phyloP scores from a whole-genome alignment of 495 filamentous ascomycete genomes.

The Penicillium bialowiezense region DNA sequence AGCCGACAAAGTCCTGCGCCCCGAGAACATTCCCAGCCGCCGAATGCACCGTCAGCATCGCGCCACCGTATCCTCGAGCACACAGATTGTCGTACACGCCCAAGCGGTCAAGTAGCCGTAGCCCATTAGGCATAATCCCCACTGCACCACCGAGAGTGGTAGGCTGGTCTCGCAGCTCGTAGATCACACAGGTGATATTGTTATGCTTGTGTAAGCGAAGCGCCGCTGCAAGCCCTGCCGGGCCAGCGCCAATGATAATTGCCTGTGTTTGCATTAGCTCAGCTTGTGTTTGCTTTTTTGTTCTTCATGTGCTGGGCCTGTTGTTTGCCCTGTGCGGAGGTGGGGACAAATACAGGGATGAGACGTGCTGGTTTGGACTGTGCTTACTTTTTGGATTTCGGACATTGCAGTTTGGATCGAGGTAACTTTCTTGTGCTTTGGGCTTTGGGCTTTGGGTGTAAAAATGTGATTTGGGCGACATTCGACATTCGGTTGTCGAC shows the following conservation, averaged over 20 bases:
- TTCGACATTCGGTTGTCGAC: background rate
- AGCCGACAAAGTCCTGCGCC: conserved; percentile 15
- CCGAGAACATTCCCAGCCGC: conserved; percentile 23
- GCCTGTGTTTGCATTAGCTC: conserved; percentile 7
- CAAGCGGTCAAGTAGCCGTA: conserved; percentile 42
- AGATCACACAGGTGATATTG: conserved; percentile 25
- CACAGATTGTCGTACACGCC: conserved; percentile 30
- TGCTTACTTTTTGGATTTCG: conserved; percentile 11
- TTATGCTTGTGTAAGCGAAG: conserved; percentile 27
- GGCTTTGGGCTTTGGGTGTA: background rate
- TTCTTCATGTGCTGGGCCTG: too few relatives aligned
- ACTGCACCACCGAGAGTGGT: conserved; percentile 46
- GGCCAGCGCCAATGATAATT: conserved; percentile 59
- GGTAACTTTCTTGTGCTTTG: background rate
- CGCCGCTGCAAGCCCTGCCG: conserved; percentile 28
- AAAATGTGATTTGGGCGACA: background rate
- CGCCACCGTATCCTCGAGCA: conserved; percentile 17
- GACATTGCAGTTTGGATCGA: conserved; percentile 4
- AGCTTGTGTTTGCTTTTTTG: background rate
- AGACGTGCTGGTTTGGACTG: background rate
- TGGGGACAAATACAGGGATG: background rate
- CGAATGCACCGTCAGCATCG: conserved; percentile 30
- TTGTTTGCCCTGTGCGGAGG: background rate
- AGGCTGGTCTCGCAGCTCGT: conserved; percentile 31
- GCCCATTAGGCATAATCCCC: conserved; percentile 47